These are phyloP conservation scores for Glycine soja DNA, from an alignment of 306 rosid genomes.

Conservation along the genomic window DNA sequence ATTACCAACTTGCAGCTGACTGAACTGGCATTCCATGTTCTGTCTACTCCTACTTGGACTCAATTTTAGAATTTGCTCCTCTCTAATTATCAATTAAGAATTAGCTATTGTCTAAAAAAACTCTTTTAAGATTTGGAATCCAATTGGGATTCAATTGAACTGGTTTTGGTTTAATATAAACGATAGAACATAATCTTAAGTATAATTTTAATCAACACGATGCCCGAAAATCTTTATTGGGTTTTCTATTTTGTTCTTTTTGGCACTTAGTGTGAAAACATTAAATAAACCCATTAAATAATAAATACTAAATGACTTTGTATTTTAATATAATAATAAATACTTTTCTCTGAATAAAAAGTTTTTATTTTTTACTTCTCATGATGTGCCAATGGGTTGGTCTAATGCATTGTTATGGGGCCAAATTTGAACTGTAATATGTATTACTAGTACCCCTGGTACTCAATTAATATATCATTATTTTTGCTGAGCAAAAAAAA, in stretches of 20 bases:
- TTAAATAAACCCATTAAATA: neutral
- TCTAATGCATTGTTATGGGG: too few relatives aligned
- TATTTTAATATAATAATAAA: neutral
- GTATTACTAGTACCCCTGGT: too few relatives aligned
- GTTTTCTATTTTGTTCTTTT: neutral
- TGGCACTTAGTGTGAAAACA: neutral
- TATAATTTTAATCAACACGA: constrained; percentile 14
- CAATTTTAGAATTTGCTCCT: neutral
- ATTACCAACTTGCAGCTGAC: neutral
- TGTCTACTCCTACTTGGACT: neutral
- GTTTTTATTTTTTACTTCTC: neutral
- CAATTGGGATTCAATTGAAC: neutral
- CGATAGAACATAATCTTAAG: constrained; percentile 24
- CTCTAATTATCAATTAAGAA: neutral
- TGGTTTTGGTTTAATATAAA: constrained; percentile 34
- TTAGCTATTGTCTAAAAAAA: neutral
- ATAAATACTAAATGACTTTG: neutral
- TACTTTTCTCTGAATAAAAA: neutral
- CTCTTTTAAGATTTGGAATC: neutral
- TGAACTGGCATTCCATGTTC: neutral
- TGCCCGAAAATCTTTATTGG: neutral
- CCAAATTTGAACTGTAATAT: too few relatives aligned
- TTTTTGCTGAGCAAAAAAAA: too few relatives aligned
- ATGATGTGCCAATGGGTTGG: neutral
- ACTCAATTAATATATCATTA: too few relatives aligned